phyloP scores from a whole-genome alignment of 2,329 filamentous ascomycete genomes.

The Fusarium sp. region DNA sequence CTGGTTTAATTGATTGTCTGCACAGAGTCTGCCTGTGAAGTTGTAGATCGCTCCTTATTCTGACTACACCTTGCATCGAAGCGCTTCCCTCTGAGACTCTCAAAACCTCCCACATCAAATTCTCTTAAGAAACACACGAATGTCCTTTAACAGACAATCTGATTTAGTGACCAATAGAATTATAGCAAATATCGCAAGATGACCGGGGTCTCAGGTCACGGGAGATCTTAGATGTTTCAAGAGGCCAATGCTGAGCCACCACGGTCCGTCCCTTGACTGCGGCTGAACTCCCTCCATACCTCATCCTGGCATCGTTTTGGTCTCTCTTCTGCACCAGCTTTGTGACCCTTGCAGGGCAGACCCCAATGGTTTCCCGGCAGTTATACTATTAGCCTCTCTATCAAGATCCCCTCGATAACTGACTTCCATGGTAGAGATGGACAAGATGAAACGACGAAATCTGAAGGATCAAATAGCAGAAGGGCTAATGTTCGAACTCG shows the following conservation, averaged over 20 bases:
- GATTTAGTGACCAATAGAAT: not conserved
- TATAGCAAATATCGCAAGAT: not conserved
- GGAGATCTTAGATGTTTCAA: not conserved
- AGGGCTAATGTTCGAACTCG: accelerated
- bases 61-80: not conserved
- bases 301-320: conserved; percentile 1
- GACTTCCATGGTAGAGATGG: not conserved
- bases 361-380: not conserved
- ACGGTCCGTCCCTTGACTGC: conserved; percentile 38
- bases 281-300: conserved; percentile 19
- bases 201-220: conserved; percentile 10
- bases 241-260: conserved; percentile 15
- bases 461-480: not conserved
- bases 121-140: conserved; percentile 7
- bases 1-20: not conserved
- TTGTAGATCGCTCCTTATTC: not conserved
- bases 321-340: not conserved
- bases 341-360: not conserved
- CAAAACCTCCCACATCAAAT: not conserved
- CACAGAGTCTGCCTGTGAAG: not conserved
- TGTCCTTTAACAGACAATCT: not conserved
- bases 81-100: not conserved
- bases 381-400: not conserved
- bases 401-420: not conserved
- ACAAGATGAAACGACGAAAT: not conserved